These are phyloP conservation scores for Chalara sp. DNA, from an alignment of 2,329 filamentous ascomycete species.

Conservation along the genomic window DNA sequence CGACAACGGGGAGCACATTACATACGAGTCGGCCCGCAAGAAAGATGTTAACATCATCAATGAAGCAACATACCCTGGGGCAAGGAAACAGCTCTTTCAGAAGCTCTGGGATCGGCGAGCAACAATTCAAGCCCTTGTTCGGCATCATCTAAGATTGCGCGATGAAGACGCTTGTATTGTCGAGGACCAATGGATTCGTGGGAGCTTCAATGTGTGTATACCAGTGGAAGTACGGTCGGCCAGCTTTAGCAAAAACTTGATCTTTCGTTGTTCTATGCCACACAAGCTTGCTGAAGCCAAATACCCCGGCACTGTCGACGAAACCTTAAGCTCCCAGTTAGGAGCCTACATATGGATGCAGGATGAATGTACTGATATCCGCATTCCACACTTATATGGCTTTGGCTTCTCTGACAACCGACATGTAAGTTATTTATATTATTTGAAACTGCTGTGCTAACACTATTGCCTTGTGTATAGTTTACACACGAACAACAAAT, in stretches of 20 bases:
- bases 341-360: too few species aligned
- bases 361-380: too few species aligned
- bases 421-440: too few species aligned
- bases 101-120: slow-evolving; percentile 9
- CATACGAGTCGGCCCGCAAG: slow-evolving; percentile 9
- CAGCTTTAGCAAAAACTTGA: slow-evolving; percentile 18
- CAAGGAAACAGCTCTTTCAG: slow-evolving; percentile 14
- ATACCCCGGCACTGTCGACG: too few species aligned
- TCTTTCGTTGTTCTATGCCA: slow-evolving; percentile 22
- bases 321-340: too few species aligned
- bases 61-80: slow-evolving; percentile 4
- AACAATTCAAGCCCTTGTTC: slow-evolving; percentile 17
- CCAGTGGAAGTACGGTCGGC: slow-evolving; percentile 22
- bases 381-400: too few species aligned
- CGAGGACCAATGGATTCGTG: slow-evolving; percentile 25
- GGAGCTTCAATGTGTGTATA: slow-evolving; percentile 32
- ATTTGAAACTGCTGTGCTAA: too few species aligned
- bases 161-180: slow-evolving; percentile 20
- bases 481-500: too few species aligned
- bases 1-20: slow-evolving; percentile 4
- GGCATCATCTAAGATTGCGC: slow-evolving; percentile 21
- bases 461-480: too few species aligned
- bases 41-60: slow-evolving; percentile 11
- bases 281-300: too few species aligned
- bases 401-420: too few species aligned